Conservation (phyloP, 2,329 filamentous ascomycete species). For the Alternaria burnsii region DNA sequence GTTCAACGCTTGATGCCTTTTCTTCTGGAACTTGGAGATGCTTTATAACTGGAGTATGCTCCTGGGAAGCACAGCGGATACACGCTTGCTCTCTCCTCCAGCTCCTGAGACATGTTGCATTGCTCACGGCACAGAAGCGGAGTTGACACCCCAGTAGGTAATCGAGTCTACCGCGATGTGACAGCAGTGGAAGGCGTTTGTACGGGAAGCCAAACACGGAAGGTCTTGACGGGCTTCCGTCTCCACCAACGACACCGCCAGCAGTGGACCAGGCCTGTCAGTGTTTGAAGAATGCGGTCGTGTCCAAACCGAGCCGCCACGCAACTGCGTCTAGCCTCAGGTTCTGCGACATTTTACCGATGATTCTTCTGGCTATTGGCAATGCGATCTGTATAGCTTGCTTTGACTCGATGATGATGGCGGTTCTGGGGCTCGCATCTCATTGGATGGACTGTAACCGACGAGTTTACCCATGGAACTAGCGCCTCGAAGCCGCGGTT, state of each 20-base stretch:
- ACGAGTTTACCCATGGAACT: not conserved
- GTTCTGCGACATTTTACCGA: not conserved
- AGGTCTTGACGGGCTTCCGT: constrained; percentile 18
- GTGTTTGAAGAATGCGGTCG: constrained; percentile 7
- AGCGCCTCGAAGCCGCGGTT: constrained; percentile 4
- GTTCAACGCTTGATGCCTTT: constrained; percentile 39
- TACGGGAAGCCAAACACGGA: constrained; percentile 22
- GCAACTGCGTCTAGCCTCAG: not conserved
- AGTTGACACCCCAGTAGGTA: constrained; percentile 17
- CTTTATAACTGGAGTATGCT: constrained; percentile 36
- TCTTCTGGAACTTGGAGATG: constrained; percentile 28
- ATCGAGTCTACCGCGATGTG: constrained; percentile 4
- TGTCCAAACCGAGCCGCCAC: constrained; percentile 7
- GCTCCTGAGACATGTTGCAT: constrained; percentile 33
- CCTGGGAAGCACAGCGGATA: constrained; percentile 10
- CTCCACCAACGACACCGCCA: constrained; percentile 26
- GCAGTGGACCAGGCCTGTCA: constrained; percentile 18
- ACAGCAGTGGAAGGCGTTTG: constrained; percentile 5
- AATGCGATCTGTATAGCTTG: not conserved
- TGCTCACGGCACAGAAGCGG: constrained; percentile 21
- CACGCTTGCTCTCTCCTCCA: constrained; percentile 13
- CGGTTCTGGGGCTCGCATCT: not conserved
- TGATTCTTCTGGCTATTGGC: not conserved
- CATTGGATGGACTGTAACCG: not conserved
- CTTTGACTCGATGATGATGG: not conserved